Evolutionary conservation across 306 rosid species (phyloP), one percentile per base, ranked within the genome.

Genomic region (Quercus bicolor): DNA sequence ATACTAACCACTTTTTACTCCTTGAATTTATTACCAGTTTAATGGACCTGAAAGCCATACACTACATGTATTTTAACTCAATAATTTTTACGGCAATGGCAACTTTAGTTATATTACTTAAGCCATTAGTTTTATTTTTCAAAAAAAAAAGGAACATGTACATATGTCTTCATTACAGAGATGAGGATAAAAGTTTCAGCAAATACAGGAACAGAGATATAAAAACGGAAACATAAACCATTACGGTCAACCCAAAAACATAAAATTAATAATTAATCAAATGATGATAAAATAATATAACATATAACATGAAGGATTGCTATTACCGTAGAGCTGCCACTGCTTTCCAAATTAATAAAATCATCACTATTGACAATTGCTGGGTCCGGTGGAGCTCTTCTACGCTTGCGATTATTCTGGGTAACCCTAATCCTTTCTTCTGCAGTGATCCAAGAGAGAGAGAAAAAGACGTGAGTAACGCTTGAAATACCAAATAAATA

Each of bases 271-370:
- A 34, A 48, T 40, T 26, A 48, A 29, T 51, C 15, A 45, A 77
- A 23, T 72, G 71, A 75, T 53, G 24, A 82, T 28, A 29, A 76
- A 75, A 76, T 56, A 56, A 37, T 43, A 75, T 61, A 16, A 54
- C 54, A 77, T 60, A 55, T 56, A 74, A 14, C 5, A 71, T 4
- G 21, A 3, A 75, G 43, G 45, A 56, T 69, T 26, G 54, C 19
- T 15, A 70, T 89, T 94, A 92, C 98, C 97, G 10, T 61, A 83
- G 89, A 75, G 78, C 85, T 85, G 89, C 86, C 84, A 86, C 86
- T 73, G 81, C 88, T 81, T 78, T 92, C 98, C 88, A 94, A 78
- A 81, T 90, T 94, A 75, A 94, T 88, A 77, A 83, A 90, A 26
- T 79, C 66, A 56, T 89, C 92, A 51, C 89, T 84, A 83, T 87